Base-by-base conservation (phyloP, 257 asterid species). In the Solanum rostratum region DNA sequence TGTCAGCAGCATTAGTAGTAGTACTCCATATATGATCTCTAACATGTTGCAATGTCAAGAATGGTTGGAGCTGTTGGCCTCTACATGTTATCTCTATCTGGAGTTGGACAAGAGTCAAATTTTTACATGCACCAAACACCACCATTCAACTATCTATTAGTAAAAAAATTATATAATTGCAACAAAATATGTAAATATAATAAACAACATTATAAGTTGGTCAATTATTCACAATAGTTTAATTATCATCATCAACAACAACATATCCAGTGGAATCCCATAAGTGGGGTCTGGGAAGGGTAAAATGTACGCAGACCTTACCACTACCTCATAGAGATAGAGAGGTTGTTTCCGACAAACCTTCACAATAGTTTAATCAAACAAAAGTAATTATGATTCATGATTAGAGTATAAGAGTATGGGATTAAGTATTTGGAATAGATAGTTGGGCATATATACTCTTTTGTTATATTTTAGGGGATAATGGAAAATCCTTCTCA, bases 41-140 rank as follows among this genome's bases (percentile, higher is more conserved):
- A 81, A 96, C 97, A 80, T 96, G 96, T 90, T 94, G 97, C 93
- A 94, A 85, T 55, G 98, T 92, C 91, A 93, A 89, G 88, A 84
- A 88, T 29, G 97, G 92, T 29, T 33, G 62, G 37, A 96, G 89
- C 83, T 86, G 91, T 87, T 90, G 96, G 59, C 97, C 99, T 91
- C 90, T 96, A 88, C 98, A 96, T 84, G 86, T 90, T 89, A 96
- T 88, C 91, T 96, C 98, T 84, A 96, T 92, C 99, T 96, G 98
- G 54, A 80, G 10, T 62, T 22, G 4, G n/a, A 29, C 4, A 22
- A 66, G 11, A 14, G 60, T 74, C 60, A 74, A 33, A 68, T 16
- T 46, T 3, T 14, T n/a, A 43, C 80, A 71, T 43, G 80, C 37
- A 71, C 19, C 55, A 71, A 71, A 71, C 79, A 70, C 18, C 29